Evolutionary conservation across 176 grass and related monocot species (phyloP), one percentile per base, ranked within the genome.

Genomic region (Juncus inflexus): DNA sequence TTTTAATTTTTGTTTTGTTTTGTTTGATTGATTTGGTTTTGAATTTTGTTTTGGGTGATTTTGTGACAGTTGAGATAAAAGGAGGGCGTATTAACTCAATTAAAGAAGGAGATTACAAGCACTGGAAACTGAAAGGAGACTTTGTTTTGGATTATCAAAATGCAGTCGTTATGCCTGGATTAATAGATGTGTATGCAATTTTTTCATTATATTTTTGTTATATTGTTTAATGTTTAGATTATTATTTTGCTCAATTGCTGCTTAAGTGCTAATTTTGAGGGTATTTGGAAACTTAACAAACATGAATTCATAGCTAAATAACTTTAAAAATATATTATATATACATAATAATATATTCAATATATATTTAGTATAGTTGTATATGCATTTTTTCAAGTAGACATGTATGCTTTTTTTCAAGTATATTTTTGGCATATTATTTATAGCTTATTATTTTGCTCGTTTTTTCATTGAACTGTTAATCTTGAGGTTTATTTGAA

Each of bases 161-260:
- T 55, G 94, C 87, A 1, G 85, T 97, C 43, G 70, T 97, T 51
- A 97, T 97, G 94, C 94, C 94, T 9, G 94, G 94, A 4, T 77
- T 97, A 63, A 91, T 97, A 74, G 94, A 97, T 76, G 88, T 89
- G 94, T 97, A 89, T 55, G 79, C 14, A 9, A 6, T 47, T 47
- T 47, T 47, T 9, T 47, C 43, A 6, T 5, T 9, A 47, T 47
- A 47, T 9, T 47, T 47, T 47, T 9, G 9, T 28, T 47, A 47
- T 42, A 38, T 55, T 12, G 1, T 0, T 3, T 16, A 41, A 2
- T 38, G 42, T 45, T 62, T 43, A 9, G 3, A 15, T 36, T 35
- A 51, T 0, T 3, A 52, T n/a, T 42, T 39, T 12, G 11, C 13
- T 37, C 4, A 9, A 35, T 12, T 2, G 15, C 45, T 15, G 47